Conservation (phyloP, 768 basidiomycete genomes). For the Porphyrellus cyaneotinctus region DNA sequence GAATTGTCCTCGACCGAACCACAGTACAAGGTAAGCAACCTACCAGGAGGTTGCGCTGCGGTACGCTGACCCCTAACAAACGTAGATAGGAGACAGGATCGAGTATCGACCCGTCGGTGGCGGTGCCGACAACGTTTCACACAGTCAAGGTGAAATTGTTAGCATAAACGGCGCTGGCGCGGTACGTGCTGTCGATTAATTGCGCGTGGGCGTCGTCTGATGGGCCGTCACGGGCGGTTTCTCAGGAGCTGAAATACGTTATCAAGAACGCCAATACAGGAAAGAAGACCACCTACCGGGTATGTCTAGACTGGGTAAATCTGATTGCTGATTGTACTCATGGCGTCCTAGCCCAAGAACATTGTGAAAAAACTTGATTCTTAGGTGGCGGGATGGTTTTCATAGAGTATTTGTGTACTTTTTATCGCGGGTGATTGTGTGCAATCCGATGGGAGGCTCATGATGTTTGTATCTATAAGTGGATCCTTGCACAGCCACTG, state of each 20-base stretch:
- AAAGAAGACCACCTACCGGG: slow-evolving; percentile 39
- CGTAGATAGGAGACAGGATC: slow-evolving; percentile 38
- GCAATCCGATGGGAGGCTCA: no score
- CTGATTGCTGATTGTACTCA: not conserved
- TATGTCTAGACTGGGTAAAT: slow-evolving; percentile 6
- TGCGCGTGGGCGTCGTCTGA: not conserved
- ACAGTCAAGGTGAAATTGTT: slow-evolving; percentile 36
- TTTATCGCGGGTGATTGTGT: no score
- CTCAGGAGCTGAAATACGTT: slow-evolving; percentile 32
- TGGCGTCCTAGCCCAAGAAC: slow-evolving; percentile 33
- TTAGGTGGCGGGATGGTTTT: not conserved
- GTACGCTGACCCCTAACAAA: not conserved
- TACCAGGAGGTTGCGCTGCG: not conserved
- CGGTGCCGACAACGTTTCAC: slow-evolving; percentile 35
- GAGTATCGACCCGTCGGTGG: slow-evolving; percentile 45
- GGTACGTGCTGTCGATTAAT: slow-evolving; percentile 23
- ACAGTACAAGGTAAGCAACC: slow-evolving; percentile 27
- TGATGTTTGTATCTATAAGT: no score
- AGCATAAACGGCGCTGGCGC: slow-evolving; percentile 30
- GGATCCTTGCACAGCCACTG: slow-evolving; percentile 13
- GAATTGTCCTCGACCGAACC: slow-evolving; percentile 5
- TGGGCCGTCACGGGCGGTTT: not conserved
- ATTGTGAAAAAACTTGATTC: slow-evolving; percentile 29
- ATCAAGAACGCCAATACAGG: slow-evolving; percentile 44
- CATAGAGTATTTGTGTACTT: slow-evolving; percentile 2